Conservation (phyloP, 139 green algal species). For the Zygnema cylindricum region DNA sequence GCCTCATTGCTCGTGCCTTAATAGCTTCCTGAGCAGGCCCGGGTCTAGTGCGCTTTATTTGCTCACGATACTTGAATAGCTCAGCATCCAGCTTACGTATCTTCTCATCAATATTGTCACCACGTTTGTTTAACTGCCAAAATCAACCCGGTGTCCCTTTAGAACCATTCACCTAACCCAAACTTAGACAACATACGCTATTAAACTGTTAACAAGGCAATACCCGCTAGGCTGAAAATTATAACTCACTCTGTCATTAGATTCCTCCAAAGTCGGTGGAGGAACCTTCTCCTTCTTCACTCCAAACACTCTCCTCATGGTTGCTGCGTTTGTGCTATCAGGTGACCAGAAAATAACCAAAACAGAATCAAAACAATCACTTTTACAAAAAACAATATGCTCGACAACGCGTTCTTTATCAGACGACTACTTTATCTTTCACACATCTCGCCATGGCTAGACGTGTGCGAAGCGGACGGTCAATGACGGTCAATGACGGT, state of each 20-base stretch:
- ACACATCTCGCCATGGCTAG: no score
- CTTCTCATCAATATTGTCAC: constrained; percentile 88
- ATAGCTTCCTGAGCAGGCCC: constrained; percentile 86
- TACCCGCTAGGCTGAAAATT: no score
- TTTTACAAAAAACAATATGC: no score
- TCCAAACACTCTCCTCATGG: constrained; percentile 92
- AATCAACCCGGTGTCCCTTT: no score
- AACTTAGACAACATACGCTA: no score
- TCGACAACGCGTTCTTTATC: no score
- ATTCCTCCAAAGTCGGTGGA: constrained; percentile 81
- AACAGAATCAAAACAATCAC: no score
- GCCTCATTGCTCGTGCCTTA: constrained; percentile 86
- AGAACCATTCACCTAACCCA: no score
- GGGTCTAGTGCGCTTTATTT: constrained; percentile 83
- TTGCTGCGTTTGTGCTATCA: not conserved
- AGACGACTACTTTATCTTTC: no score
- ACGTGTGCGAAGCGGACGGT: no score
- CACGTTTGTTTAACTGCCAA: constrained; percentile 42
- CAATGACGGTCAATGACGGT: no score
- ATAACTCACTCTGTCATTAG: constrained; percentile 57
- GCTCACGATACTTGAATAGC: constrained; percentile 84
- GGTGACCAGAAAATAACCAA: not conserved
- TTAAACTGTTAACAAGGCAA: no score
- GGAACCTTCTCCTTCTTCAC: constrained; percentile 78
- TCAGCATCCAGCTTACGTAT: constrained; percentile 91